Conservation (phyloP, 768 basidiomycete species). For the Coprinopsis strossmayeri region DNA sequence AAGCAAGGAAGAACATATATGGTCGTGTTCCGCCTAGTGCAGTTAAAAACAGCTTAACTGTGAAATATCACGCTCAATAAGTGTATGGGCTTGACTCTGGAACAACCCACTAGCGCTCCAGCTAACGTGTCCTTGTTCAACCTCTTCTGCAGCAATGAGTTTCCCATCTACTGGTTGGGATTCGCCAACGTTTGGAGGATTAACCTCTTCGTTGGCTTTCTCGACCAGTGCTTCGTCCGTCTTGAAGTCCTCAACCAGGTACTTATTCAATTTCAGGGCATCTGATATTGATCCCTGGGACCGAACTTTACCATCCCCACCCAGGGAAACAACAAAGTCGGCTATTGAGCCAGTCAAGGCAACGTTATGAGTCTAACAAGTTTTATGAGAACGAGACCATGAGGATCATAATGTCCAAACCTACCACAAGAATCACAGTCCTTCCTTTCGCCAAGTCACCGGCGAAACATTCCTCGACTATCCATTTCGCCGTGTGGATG, state of each 20-base stretch:
- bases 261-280: conserved; percentile 29
- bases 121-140: conserved; percentile 52
- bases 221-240: neutral
- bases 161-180: conserved; percentile 37
- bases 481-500: conserved; percentile 77
- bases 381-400: neutral
- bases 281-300: conserved; percentile 44
- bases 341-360: conserved; percentile 45
- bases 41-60: conserved; percentile 28
- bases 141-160: conserved; percentile 56
- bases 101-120: conserved; percentile 33
- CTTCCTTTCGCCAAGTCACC: conserved; percentile 72
- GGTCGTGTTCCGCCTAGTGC: conserved; percentile 27
- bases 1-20: conserved; percentile 25
- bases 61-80: neutral
- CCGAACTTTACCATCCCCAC: conserved; percentile 42
- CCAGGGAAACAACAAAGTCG: conserved; percentile 47
- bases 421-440: conserved; percentile 74
- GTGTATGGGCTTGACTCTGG: neutral
- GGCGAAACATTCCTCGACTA: conserved; percentile 69
- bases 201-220: conserved; percentile 19
- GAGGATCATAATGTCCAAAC: conserved; percentile 11
- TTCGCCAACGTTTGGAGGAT: conserved; percentile 18
- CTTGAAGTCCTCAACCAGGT: conserved; percentile 14
- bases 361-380: conserved; percentile 35